Evolutionary conservation across 106 monocot genomes (phyloP).

Genomic region (Dendrobium huoshanense): DNA sequence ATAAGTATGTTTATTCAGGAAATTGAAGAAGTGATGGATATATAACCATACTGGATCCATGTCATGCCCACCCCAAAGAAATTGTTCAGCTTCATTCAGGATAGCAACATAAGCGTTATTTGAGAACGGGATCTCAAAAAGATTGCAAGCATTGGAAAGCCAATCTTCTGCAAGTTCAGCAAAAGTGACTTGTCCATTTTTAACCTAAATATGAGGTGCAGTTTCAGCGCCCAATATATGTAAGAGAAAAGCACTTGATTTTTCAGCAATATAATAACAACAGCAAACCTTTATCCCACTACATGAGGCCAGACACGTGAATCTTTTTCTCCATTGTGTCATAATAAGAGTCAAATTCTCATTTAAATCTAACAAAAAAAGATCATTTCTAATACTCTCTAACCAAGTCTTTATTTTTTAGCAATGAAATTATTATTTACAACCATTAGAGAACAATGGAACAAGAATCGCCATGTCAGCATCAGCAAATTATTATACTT

Average conservation of each 20-base stretch:
- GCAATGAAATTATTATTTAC: too few relatives aligned
- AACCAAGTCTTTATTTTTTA: too few relatives aligned
- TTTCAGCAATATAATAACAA: neutral
- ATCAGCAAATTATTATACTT: neutral
- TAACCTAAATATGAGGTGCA: conserved; percentile 35
- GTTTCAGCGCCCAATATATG: neutral
- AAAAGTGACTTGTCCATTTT: conserved; percentile 32
- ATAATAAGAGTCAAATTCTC: too few relatives aligned
- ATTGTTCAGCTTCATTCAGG: conserved; percentile 66
- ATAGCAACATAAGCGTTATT: conserved; percentile 32
- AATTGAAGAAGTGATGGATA: neutral
- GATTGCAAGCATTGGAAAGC: conserved; percentile 41
- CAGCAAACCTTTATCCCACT: too few relatives aligned
- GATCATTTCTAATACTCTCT: too few relatives aligned
- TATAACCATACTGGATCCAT: conserved; percentile 61
- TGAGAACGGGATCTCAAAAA: conserved; percentile 53
- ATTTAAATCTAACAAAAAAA: too few relatives aligned
- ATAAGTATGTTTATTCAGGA: neutral
- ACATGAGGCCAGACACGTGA: too few relatives aligned
- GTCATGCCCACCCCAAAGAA: conserved; percentile 79
- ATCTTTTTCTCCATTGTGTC: too few relatives aligned
- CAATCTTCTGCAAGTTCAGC: conserved; percentile 64
- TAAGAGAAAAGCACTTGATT: neutral
- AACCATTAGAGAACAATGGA: neutral
- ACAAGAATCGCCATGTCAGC: neutral